These are phyloP conservation scores for Beauveria sp. DNA, from an alignment of 2,329 filamentous ascomycete species.

Conservation along the genomic window DNA sequence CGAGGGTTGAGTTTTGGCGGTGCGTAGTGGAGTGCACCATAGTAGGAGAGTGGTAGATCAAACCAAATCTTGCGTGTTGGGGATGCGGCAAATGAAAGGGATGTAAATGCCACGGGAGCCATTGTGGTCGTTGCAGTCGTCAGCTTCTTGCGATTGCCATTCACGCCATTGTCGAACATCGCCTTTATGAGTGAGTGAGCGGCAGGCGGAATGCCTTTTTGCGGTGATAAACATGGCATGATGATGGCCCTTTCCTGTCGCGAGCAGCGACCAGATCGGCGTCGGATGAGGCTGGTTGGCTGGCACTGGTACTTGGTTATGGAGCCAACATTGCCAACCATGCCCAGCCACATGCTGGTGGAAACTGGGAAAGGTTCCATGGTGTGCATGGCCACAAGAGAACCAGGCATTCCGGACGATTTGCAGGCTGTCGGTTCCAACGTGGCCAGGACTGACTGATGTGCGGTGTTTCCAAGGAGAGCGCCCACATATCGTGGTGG, in stretches of 20 bases:
- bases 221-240: neutral
- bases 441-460: neutral
- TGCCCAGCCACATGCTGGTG: neutral
- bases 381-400: neutral
- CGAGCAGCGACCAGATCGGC: slow-evolving; percentile 7
- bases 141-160: neutral
- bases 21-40: neutral
- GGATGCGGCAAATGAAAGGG: neutral
- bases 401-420: slow-evolving; percentile 5
- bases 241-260: neutral
- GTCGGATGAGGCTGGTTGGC: neutral
- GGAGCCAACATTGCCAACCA: neutral
- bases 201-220: neutral
- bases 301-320: neutral
- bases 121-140: neutral
- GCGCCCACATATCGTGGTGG: neutral
- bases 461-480: slow-evolving; percentile 1
- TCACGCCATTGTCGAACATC: neutral
- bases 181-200: neutral
- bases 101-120: neutral
- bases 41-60: neutral
- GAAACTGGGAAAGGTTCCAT: too few species aligned
- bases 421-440: neutral
- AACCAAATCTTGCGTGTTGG: neutral
- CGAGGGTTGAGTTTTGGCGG: neutral